Evolutionary conservation across 345 rosid genomes (phyloP).

Genomic region (Carallia brachiata): DNA sequence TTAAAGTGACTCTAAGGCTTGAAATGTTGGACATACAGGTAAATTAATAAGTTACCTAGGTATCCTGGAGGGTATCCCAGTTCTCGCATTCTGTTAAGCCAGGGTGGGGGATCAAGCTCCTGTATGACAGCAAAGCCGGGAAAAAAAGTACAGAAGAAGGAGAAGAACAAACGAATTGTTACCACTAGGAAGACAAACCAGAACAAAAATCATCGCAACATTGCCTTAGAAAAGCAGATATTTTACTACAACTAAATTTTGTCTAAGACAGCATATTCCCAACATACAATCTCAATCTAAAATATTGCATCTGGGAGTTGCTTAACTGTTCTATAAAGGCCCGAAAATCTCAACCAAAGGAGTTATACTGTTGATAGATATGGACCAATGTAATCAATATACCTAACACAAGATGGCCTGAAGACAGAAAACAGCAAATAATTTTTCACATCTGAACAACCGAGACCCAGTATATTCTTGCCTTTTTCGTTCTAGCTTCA

Average conservation of each 20-base stretch:
- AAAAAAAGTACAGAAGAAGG: not conserved
- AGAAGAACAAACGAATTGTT: not conserved
- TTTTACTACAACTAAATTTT: not conserved
- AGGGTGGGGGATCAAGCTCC: constrained; percentile 99
- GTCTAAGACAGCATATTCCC: not conserved
- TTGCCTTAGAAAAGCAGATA: not conserved
- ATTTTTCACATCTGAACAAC: no score
- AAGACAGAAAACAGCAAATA: no score
- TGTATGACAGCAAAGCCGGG: constrained; percentile 18
- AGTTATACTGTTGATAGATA: no score
- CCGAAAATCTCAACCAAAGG: no score
- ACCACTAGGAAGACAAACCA: no score
- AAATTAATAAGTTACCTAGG: constrained; percentile 48
- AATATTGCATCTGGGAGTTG: not conserved
- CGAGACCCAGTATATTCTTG: no score
- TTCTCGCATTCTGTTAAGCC: constrained; percentile 95
- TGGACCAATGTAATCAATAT: no score
- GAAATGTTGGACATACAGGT: not conserved
- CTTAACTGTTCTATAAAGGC: not conserved
- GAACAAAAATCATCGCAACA: no score
- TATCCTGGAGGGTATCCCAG: constrained; percentile 97
- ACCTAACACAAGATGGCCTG: no score
- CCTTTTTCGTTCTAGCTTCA: no score
- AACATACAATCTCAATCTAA: no score
- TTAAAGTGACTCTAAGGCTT: not conserved